Conservation (phyloP, 805 yeast genomes). For the Cyberlindnera xylosilytica region DNA sequence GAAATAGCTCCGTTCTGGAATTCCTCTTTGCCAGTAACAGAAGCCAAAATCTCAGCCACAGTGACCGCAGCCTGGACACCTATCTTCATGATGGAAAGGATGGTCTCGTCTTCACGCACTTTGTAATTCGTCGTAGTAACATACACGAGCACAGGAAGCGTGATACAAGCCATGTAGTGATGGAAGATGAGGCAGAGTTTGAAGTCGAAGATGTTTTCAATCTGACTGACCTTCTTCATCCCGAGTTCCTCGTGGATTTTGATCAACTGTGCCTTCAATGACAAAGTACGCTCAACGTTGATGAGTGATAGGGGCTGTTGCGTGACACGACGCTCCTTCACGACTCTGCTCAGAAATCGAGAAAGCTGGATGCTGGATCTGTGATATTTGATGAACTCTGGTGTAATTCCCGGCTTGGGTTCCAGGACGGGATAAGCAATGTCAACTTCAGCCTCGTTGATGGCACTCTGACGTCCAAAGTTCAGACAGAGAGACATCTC, state of each 20-base stretch:
- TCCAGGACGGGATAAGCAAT: conserved; percentile 35
- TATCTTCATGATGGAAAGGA: conserved; percentile 36
- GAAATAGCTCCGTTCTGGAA: conserved; percentile 44
- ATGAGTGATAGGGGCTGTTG: conserved; percentile 38
- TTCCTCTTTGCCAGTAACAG: conserved; percentile 24
- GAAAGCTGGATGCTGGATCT: conserved; percentile 34
- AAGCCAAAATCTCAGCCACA: conserved; percentile 36
- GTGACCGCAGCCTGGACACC: conserved; percentile 40
- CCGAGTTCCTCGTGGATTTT: conserved; percentile 35
- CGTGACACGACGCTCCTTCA: conserved; percentile 36
- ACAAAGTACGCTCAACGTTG: conserved; percentile 39
- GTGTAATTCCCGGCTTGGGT: conserved; percentile 20
- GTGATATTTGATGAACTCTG: conserved; percentile 30
- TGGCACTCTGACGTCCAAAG: conserved; percentile 44
- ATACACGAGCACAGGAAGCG: conserved; percentile 42
- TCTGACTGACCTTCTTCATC: conserved; percentile 22
- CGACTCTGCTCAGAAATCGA: conserved; percentile 36
- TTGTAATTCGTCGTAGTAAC: conserved; percentile 34
- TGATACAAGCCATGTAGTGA: conserved; percentile 38
- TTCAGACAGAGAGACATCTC: conserved; percentile 41
- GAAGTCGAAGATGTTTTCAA: conserved; percentile 36
- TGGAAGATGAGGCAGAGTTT: conserved; percentile 41
- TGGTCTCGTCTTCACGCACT: conserved; percentile 39
- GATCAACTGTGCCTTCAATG: conserved; percentile 33
- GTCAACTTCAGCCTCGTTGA: conserved; percentile 43